Percentiles rank a stretch among this genome's conserved stretches.
Conservation (phyloP, 2,329 filamentous ascomycete species). For the Capronia epimyces region DNA sequence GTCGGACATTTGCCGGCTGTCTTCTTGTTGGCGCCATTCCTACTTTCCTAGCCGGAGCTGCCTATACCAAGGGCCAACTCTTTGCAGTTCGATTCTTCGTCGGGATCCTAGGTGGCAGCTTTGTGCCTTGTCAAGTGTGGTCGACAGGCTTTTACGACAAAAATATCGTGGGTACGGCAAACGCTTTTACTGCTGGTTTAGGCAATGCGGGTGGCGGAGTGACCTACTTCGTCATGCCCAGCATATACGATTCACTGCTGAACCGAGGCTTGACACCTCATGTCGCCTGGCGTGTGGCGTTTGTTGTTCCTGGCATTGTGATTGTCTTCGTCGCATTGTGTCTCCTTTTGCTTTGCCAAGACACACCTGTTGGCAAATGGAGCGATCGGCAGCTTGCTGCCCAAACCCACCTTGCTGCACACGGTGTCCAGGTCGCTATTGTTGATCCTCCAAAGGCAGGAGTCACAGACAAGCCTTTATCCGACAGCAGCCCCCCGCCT, state of each 20-base stretch:
- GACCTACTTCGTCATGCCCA: conserved; percentile 91
- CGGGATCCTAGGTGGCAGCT: conserved; percentile 41
- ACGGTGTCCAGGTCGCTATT: conserved; percentile 35
- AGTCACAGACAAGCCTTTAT: conserved; percentile 31
- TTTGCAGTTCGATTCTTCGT: conserved; percentile 43
- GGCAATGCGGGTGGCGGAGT: conserved; percentile 86
- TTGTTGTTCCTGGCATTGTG: conserved; percentile 75
- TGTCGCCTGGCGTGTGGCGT: conserved; percentile 76
- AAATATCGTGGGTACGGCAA: conserved; percentile 83
- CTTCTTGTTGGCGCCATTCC: conserved; percentile 75
- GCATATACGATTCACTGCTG: conserved; percentile 73
- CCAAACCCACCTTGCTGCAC: conserved; percentile 48
- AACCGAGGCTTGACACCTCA: conserved; percentile 57
- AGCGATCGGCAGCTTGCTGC: conserved; percentile 60
- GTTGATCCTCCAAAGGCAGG: conserved; percentile 23
- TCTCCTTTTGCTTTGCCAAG: conserved; percentile 69
- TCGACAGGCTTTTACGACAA: conserved; percentile 81
- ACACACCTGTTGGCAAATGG: conserved; percentile 81
- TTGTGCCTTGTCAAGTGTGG: conserved; percentile 73
- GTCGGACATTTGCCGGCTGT: conserved; percentile 69
- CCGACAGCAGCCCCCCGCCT: conserved; percentile 27
- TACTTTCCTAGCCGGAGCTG: conserved; percentile 72
- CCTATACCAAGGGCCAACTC: conserved; percentile 56
- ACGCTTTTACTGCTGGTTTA: conserved; percentile 76
- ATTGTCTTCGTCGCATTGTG: conserved; percentile 61